Base-by-base conservation (phyloP, 78 protist genomes). In the Speleostelium caveatum region DNA sequence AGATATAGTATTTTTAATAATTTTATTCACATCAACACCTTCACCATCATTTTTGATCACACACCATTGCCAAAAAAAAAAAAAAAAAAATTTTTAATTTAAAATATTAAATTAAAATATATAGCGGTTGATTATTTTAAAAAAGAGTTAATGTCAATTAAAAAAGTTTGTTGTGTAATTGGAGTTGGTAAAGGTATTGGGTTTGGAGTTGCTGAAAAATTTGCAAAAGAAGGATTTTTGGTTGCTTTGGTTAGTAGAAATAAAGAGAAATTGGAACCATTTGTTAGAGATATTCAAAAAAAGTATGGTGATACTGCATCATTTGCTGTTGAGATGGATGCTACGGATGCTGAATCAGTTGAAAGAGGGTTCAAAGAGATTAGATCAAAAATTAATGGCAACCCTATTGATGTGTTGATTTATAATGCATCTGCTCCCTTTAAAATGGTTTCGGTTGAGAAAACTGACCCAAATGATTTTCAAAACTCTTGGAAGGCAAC, bases 121-220 rank as follows among this genome's bases (percentile, higher is more conserved):
- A n/a, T n/a, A n/a, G n/a, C n/a, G n/a, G n/a, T n/a, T n/a, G n/a
- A n/a, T n/a, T n/a, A n/a, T n/a, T n/a, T n/a, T n/a, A n/a, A n/a
- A n/a, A n/a, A n/a, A n/a, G n/a, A n/a, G n/a, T n/a, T n/a, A 45
- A 45, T 45, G 53, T 45, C 73, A 68, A 68, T 28, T 24, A 78
- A 58, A 28, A 85, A 73, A 61, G 59, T 85, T 33, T 58, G 74
- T n/a, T 19, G 12, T 26, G 42, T 87, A n/a, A 75, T 76, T 58
- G 93, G 93, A 12, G 93, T 76, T 35, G 87, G 93, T 36, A 24
- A 22, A 45, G 93, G 93, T 33, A 75, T 69, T 63, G 93, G 93
- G 10, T 41, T 33, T 5, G 21, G 78, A 33, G 65, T 75, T 49
- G 45, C 77, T 24, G 32, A 56, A 39, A 86, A 53, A 67, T 83